Conservation (phyloP, 2,329 filamentous ascomycete species). For the Colletotrichum sp. region DNA sequence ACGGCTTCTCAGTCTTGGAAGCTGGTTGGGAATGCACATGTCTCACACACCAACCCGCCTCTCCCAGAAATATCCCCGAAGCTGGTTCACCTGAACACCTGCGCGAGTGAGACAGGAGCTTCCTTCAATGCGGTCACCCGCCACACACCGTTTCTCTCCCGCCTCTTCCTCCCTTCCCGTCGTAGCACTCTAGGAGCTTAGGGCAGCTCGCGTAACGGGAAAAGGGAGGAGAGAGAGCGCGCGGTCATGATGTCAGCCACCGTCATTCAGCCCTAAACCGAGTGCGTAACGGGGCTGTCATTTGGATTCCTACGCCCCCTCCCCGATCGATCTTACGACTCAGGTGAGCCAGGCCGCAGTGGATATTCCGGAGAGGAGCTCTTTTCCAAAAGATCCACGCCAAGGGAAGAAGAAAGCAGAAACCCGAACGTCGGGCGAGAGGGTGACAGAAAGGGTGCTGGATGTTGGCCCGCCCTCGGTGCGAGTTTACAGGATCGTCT, state of each 20-base stretch:
- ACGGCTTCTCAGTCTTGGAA: background rate
- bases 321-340: background rate
- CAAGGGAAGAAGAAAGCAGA: background rate
- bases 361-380: background rate
- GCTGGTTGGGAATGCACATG: background rate
- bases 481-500: background rate
- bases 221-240: background rate
- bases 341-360: background rate
- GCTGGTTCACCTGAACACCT: background rate
- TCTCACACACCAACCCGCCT: background rate
- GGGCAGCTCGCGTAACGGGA: background rate
- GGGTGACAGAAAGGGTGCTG: background rate
- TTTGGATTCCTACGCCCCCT: background rate
- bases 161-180: background rate
- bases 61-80: background rate
- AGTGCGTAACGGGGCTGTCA: background rate
- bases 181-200: background rate
- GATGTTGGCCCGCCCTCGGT: background rate
- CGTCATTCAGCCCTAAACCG: background rate
- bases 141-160: background rate
- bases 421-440: background rate
- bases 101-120: background rate
- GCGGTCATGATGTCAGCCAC: slow-evolving; percentile 14
- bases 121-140: background rate
- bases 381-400: background rate